Evolutionary conservation across 2,329 filamentous ascomycete genomes (phyloP).

Genomic region (Exophiala bonariae): DNA sequence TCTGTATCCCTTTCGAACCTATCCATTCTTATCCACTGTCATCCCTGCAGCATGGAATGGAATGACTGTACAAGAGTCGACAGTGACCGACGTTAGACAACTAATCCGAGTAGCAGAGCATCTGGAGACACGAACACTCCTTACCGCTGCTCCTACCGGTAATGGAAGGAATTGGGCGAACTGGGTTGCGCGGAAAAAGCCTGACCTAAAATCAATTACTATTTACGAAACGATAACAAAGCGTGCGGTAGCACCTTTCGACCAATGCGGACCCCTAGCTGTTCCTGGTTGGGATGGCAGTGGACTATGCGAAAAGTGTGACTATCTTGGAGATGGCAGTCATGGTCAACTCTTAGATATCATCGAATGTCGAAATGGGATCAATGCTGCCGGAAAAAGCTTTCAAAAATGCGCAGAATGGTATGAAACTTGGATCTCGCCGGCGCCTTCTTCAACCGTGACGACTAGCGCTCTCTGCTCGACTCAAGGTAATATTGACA

Average conservation of each 20-base stretch:
- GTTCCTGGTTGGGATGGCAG: constrained; percentile 19
- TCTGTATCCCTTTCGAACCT: constrained; percentile 13
- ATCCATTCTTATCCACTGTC: constrained; percentile 17
- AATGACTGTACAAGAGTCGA: constrained; percentile 12
- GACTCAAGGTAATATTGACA: constrained; percentile 7
- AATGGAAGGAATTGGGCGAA: constrained; percentile 4
- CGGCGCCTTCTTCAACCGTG: constrained; percentile 12
- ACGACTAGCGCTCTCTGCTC: constrained; percentile 12
- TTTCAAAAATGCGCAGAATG: constrained; percentile 13
- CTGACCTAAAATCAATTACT: not conserved
- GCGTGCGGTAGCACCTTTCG: constrained; percentile 14
- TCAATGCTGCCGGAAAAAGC: constrained; percentile 6
- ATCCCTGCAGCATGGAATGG: constrained; percentile 14
- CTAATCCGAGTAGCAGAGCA: constrained; percentile 8
- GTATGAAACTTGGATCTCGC: constrained; percentile 10
- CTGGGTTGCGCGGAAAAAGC: not conserved
- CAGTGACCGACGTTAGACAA: constrained; percentile 10
- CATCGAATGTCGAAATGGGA: constrained; percentile 16
- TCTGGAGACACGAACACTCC: constrained; percentile 7
- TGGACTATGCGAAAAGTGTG: constrained; percentile 17
- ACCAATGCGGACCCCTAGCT: constrained; percentile 12
- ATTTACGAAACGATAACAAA: constrained; percentile 14
- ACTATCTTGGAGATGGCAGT: constrained; percentile 4
- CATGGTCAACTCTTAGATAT: constrained; percentile 16
- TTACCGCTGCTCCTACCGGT: constrained; percentile 9